A percentile compares a stretch with the other conserved stretches of the same genome.
These are phyloP conservation scores for Globisporangium perplexum DNA, from an alignment of 352 stramenopile genomes.

Conservation along the genomic window DNA sequence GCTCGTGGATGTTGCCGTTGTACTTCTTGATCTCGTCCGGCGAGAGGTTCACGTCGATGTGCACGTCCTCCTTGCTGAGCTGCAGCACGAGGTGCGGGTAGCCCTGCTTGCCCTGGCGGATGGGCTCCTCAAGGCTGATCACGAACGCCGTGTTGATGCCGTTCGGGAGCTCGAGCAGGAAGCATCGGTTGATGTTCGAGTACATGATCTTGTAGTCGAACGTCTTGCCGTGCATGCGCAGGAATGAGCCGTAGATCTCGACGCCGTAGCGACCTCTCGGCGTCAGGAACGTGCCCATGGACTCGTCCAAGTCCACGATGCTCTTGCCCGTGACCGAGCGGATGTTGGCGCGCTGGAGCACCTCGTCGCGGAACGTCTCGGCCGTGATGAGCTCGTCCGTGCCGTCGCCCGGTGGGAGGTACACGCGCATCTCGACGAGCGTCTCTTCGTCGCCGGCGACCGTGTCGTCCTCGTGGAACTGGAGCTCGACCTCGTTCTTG, in stretches of 20 bases:
- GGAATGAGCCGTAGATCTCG: constrained; percentile 96
- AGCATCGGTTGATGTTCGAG: constrained; percentile 98
- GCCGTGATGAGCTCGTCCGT: constrained; percentile 52
- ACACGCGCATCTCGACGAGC: constrained; percentile 95
- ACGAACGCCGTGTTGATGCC: constrained; percentile 97
- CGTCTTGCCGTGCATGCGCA: constrained; percentile 97
- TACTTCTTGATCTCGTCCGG: constrained; percentile 98
- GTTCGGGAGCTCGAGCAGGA: constrained; percentile 96
- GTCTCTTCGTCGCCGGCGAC: constrained; percentile 92
- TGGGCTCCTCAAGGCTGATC: constrained; percentile 97
- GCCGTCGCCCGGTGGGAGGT: constrained; percentile 83
- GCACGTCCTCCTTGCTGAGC: constrained; percentile 79
- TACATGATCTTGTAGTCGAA: constrained; percentile 99
- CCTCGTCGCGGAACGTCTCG: constrained; percentile 80
- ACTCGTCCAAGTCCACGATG: constrained; percentile 96
- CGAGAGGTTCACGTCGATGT: constrained; percentile 93
- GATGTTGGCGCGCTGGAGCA: constrained; percentile 82
- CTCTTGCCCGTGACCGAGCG: constrained; percentile 93
- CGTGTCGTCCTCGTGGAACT: constrained; percentile 98
- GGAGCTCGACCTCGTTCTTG: constrained; percentile 98
- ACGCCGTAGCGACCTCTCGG: constrained; percentile 97
- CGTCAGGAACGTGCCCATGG: constrained; percentile 97
- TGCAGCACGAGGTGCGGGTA: constrained; percentile 99
- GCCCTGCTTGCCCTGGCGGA: constrained; percentile 97
- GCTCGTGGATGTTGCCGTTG: constrained; percentile 93